Evolutionary conservation across 2,329 filamentous ascomycete species (phyloP).

Genomic region (Zymoseptoria brevis): DNA sequence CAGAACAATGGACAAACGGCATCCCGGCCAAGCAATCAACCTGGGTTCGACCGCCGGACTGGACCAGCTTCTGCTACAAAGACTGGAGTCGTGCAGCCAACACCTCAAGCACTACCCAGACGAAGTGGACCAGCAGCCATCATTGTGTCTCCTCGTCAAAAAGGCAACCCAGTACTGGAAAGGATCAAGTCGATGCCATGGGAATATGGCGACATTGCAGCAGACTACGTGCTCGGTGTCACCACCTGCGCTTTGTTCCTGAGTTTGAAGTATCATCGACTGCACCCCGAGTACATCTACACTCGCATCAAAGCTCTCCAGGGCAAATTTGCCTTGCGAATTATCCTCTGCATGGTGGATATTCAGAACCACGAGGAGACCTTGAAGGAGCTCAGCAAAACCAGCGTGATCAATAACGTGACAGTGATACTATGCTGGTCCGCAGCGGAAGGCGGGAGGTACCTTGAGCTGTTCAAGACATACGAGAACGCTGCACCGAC

Average conservation of each 20-base stretch:
- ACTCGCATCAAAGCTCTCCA: slow-evolving; percentile 78
- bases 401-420: slow-evolving; percentile 82
- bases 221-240: slow-evolving; percentile 80
- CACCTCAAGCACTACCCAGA: slow-evolving; percentile 71
- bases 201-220: slow-evolving; percentile 96
- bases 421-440: slow-evolving; percentile 93
- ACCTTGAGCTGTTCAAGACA: slow-evolving; percentile 89
- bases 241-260: slow-evolving; percentile 90
- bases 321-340: slow-evolving; percentile 76
- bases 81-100: slow-evolving; percentile 55
- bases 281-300: slow-evolving; percentile 98
- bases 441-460: slow-evolving; percentile 83
- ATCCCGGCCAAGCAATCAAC: slow-evolving; percentile 3
- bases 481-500: slow-evolving; percentile 79
- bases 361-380: slow-evolving; percentile 90
- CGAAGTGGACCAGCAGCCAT: slow-evolving; percentile 65
- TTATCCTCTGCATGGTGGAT: slow-evolving; percentile 87
- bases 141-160: slow-evolving; percentile 83
- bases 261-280: slow-evolving; percentile 90
- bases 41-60: slow-evolving; percentile 16
- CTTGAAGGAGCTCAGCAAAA: slow-evolving; percentile 84
- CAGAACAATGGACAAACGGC: neutral
- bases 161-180: slow-evolving; percentile 86
- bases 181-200: slow-evolving; percentile 75
- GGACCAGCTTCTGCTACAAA: slow-evolving; percentile 12